Conservation (phyloP, 352 stramenopile species). For the Globisporangium apiculatum region DNA sequence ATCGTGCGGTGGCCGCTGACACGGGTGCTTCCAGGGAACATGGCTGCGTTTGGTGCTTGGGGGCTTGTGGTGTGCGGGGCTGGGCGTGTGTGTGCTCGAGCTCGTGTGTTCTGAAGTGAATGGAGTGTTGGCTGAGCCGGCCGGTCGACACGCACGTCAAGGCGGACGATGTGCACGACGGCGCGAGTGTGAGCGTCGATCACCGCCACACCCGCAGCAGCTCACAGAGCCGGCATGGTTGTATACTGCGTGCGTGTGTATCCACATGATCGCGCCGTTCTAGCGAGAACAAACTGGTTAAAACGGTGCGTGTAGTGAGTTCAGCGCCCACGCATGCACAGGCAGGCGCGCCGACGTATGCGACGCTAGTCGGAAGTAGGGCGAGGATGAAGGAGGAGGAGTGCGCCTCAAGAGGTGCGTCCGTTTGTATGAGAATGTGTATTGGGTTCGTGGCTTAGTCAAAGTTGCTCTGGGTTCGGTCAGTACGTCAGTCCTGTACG, state of each 20-base stretch:
- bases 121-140: neutral
- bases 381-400: neutral
- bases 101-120: conserved; percentile 10
- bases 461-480: no score
- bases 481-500: no score
- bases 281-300: neutral
- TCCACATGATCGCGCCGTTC: neutral
- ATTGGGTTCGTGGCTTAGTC: no score
- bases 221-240: no score
- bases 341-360: neutral
- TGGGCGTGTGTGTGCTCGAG: conserved; percentile 1
- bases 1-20: neutral
- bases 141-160: neutral
- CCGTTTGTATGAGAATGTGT: neutral
- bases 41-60: neutral
- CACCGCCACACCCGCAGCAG: no score
- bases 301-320: neutral
- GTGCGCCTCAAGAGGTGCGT: neutral
- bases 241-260: neutral
- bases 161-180: no score
- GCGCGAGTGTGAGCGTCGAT: neutral
- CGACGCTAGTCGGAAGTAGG: neutral
- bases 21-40: neutral
- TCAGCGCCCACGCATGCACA: neutral
- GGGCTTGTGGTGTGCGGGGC: neutral